Base-by-base conservation (phyloP, 208 protist genomes). In the Wallacemonas collosoma region DNA sequence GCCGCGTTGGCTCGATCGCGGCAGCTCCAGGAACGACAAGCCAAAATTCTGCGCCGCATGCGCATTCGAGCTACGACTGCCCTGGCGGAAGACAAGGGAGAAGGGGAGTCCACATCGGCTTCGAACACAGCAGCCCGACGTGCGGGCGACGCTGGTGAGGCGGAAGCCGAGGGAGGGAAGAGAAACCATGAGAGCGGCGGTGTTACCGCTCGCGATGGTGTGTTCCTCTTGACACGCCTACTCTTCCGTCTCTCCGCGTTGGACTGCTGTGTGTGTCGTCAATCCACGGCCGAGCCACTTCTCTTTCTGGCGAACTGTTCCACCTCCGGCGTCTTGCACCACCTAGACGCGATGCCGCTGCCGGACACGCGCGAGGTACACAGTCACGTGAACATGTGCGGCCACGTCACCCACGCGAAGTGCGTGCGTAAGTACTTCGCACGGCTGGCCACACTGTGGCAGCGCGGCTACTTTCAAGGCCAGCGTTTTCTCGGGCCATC, bases 11-110 rank as follows among this genome's bases (percentile, higher is more conserved):
- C 73, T 39, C 86, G 80, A 43, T 79, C 79, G 48, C 75, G 78
- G 71, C 67, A 66, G 17, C 45, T 90, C n/a, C 88, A 93, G 75
- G 88, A 90, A 56, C 81, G 77, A 51, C 90, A 95, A 74, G 72
- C 72, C 6, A 80, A 81, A 66, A 72, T 95, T 17, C 78, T 95
- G 64, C 69, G 74, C 40, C 83, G 86, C 45, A 83, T 93, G 75
- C 89, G 77, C 48, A 81, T 58, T 26, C 81, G 73, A 14, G 72
- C 73, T 26, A 41, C 80, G 3, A 83, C 85, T 73, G 72, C 45
- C 17, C 55, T 51, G 43, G 48, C 12, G 44, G 45, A 2, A 38
- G 43, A 67, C 54, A 57, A 26, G 26, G 26, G 26, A 26, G 26
- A 26, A 26, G 26, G 26, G 26, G 26, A 0, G 26, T 26, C 26